Base-by-base conservation (phyloP, 176 grass and related monocot genomes). In the Rhynchospora pubera region DNA sequence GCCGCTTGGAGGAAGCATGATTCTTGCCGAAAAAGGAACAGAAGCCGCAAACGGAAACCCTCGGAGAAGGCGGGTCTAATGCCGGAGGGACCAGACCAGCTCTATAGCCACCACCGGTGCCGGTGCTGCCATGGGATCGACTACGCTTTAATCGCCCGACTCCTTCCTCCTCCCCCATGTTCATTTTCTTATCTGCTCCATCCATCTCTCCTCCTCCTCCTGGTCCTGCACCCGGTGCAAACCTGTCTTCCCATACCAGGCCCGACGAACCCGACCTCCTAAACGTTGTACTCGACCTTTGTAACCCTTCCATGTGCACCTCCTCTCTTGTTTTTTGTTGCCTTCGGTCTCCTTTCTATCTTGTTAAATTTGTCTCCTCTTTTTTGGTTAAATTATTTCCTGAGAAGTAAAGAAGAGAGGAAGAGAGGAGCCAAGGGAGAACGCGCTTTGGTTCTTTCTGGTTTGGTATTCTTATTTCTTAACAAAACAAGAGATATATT, bases 191-290 rank as follows among this genome's bases (percentile, higher is more conserved):
- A 61, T 80, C 56, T 10, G 59, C 79, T 26, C 52, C 79, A 9
- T 64, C 42, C 10, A 87, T 76, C 73, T 84, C 82, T 80, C 77
- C 57, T 75, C 62, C 75, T 77, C 67, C 53, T 72, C 65, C 71
- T 74, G 77, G 87, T 91, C 91, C 80, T 21, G 88, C 56, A 77
- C 68, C 82, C 52, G 88, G 42, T 67, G 67, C 77, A 32, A 83
- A 50, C 87, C 90, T 84, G 21, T 91, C 84, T 85, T 97, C 91
- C 93, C 93, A 97, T 85, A 97, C 89, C 80, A 87, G 56, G 5
- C 93, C 93, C 30, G 93, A 97, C 22, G 91, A 97, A 32, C 93
- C 93, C 13, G 91, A 93, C 85, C 93, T 88, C 85, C 93, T 89
- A 83, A 91, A 97, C 77, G 93, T 97, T 84, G 90, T 91, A 81